Evolutionary conservation across 179 eudicot species (phyloP).

Genomic region (Heliamphora pulchella): DNA sequence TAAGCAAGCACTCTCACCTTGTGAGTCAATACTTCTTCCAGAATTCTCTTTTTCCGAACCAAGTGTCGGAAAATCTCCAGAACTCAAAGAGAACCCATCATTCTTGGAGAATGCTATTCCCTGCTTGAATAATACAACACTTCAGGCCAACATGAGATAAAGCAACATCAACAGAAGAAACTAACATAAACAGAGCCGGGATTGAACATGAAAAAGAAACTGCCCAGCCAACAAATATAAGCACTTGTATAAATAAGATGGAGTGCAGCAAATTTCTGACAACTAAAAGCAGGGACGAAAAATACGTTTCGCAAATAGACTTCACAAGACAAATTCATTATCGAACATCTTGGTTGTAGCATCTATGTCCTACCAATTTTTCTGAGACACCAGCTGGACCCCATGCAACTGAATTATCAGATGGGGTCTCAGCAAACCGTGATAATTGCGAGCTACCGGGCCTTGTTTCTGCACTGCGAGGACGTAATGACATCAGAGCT

Average conservation of each 20-base stretch:
- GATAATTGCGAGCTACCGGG: constrained; percentile 93
- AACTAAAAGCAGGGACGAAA: not conserved
- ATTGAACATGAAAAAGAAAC: not conserved
- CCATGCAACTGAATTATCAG: constrained; percentile 53
- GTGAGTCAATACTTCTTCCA: constrained; percentile 36
- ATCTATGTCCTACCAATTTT: constrained; percentile 44
- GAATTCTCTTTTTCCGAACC: constrained; percentile 73
- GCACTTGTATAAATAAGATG: not conserved
- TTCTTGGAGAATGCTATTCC: constrained; percentile 36
- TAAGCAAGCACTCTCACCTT: constrained; percentile 40
- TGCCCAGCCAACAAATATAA: not conserved
- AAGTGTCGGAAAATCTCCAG: constrained; percentile 96
- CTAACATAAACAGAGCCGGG: not conserved
- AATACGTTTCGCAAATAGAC: not conserved
- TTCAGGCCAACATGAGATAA: constrained; percentile 5
- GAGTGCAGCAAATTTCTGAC: constrained; percentile 1
- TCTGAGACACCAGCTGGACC: constrained; percentile 48
- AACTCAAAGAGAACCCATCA: constrained; percentile 63
- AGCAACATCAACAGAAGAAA: constrained; percentile 3
- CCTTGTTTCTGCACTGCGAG: constrained; percentile 88
- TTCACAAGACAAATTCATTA: not conserved
- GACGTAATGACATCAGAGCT: constrained; percentile 56
- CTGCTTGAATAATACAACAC: constrained; percentile 33
- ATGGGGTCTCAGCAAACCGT: constrained; percentile 74
- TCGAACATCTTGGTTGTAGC: constrained; percentile 1